A percentile compares a stretch with the other conserved stretches of the same genome.
These are phyloP conservation scores for Penicillium thymicola DNA, from an alignment of 2,329 filamentous ascomycete species.

Conservation along the genomic window DNA sequence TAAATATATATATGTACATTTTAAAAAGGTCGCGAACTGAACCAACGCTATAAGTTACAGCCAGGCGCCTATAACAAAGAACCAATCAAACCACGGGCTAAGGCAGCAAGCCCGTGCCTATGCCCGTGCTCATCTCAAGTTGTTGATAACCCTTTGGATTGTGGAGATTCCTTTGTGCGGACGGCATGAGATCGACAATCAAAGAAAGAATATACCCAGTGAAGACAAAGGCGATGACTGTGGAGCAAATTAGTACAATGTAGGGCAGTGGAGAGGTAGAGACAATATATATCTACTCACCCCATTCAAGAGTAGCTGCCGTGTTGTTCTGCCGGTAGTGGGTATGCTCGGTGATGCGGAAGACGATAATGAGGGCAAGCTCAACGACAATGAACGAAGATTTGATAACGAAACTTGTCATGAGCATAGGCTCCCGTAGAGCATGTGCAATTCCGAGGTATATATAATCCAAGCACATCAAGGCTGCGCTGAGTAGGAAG, in stretches of 20 bases:
- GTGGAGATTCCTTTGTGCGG: conserved; percentile 7
- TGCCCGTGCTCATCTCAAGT: conserved; percentile 12
- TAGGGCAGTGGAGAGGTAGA: background rate
- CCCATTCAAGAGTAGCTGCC: conserved; percentile 19
- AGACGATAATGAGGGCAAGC: conserved; percentile 17
- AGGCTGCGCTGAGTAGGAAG: conserved; percentile 15
- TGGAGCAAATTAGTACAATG: background rate
- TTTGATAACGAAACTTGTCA: conserved; percentile 20
- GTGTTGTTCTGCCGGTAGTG: conserved; percentile 13
- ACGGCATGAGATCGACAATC: conserved; percentile 15
- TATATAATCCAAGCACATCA: conserved; percentile 19
- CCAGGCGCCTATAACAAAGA: background rate
- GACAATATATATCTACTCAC: conserved; percentile 2
- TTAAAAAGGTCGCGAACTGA: background rate
- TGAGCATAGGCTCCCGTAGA: conserved; percentile 12
- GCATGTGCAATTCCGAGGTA: conserved; percentile 12
- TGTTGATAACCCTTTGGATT: conserved; percentile 14
- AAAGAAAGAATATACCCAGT: conserved; percentile 20
- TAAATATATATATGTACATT: conserved; percentile 8
- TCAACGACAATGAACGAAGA: conserved; percentile 18
- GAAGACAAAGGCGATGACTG: conserved; percentile 20
- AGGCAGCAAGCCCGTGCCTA: background rate
- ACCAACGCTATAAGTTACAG: background rate
- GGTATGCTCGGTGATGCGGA: conserved; percentile 12
- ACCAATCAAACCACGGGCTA: background rate